A percentile compares a stretch with the other conserved stretches of the same genome.
These are phyloP conservation scores for Cladosporium sp. DNA, from an alignment of 2,329 filamentous ascomycete species.

Conservation along the genomic window DNA sequence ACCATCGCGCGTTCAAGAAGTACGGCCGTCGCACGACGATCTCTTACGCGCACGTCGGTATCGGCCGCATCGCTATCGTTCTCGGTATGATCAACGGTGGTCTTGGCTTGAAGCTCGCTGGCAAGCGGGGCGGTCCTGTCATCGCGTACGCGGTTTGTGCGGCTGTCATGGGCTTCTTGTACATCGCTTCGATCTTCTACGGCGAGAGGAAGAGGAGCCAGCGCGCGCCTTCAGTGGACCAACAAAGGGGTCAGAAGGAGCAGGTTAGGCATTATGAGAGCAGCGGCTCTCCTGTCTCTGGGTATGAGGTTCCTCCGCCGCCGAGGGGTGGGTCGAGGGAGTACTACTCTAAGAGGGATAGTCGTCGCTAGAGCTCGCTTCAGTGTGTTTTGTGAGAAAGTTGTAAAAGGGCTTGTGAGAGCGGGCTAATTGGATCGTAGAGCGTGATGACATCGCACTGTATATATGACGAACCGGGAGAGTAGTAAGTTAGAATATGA, in stretches of 20 bases:
- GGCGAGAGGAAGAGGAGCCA: conserved; percentile 30
- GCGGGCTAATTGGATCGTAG: not conserved
- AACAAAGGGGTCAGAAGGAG: conserved; percentile 6
- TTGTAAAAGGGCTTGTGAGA: too few relatives aligned
- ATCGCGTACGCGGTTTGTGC: conserved; percentile 54
- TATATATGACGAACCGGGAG: not conserved
- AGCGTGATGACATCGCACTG: not conserved
- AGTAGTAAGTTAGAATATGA: not conserved
- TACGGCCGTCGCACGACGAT: conserved; percentile 46
- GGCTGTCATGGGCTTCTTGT: conserved; percentile 48
- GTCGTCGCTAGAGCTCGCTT: not conserved
- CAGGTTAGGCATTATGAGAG: not conserved
- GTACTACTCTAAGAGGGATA: conserved; percentile 10
- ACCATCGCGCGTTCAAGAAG: conserved; percentile 54
- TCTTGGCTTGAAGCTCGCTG: conserved; percentile 52
- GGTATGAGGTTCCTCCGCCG: conserved; percentile 5
- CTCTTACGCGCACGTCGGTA: conserved; percentile 41
- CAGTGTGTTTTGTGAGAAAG: not conserved
- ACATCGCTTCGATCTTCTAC: conserved; percentile 37
- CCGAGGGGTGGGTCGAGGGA: conserved; percentile 4
- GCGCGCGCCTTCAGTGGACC: not conserved
- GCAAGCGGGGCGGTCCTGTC: conserved; percentile 29
- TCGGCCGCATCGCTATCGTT: conserved; percentile 43
- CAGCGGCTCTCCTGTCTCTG: not conserved
- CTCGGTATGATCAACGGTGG: conserved; percentile 60